Conservation (phyloP, 1,284 basidiomycete species). For the Mrakiaceae sp. region DNA sequence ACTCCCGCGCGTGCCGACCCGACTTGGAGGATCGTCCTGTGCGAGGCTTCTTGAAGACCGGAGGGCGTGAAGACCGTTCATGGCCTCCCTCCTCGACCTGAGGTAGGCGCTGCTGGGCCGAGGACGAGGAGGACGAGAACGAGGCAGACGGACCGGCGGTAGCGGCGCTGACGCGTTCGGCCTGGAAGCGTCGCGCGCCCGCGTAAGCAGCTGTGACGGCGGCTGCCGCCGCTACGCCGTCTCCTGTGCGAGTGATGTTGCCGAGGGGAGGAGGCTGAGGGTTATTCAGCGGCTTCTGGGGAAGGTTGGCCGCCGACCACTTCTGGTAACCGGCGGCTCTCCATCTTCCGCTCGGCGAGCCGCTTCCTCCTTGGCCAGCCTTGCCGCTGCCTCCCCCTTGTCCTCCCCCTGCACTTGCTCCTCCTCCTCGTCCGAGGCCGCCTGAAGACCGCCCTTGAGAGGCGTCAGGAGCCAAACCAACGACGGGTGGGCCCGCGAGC, state of each 20-base stretch:
- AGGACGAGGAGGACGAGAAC: too few species aligned
- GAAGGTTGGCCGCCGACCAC: neutral
- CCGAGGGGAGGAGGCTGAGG: too few species aligned
- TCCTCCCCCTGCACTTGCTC: neutral
- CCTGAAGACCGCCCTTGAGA: neutral
- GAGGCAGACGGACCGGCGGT: too few species aligned
- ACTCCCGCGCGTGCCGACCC: too few species aligned
- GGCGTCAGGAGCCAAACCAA: neutral
- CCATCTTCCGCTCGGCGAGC: neutral
- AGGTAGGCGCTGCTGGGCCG: too few species aligned
- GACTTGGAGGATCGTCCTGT: too few species aligned
- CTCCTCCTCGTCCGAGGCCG: neutral
- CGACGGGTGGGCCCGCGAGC: neutral
- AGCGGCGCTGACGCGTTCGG: too few species aligned
- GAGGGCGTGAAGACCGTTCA: too few species aligned
- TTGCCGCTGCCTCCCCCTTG: neutral
- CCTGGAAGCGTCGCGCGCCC: too few species aligned
- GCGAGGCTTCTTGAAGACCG: too few species aligned
- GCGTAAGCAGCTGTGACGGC: too few species aligned
- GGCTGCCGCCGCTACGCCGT: neutral
- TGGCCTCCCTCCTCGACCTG: too few species aligned
- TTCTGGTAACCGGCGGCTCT: neutral
- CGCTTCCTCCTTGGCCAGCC: neutral
- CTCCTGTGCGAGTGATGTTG: neutral
- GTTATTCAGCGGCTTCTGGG: neutral